Evolutionary conservation across 208 protist genomes (phyloP), one percentile per base, ranked within the genome.

Genomic region (Kentomonas sorsogonicus): DNA sequence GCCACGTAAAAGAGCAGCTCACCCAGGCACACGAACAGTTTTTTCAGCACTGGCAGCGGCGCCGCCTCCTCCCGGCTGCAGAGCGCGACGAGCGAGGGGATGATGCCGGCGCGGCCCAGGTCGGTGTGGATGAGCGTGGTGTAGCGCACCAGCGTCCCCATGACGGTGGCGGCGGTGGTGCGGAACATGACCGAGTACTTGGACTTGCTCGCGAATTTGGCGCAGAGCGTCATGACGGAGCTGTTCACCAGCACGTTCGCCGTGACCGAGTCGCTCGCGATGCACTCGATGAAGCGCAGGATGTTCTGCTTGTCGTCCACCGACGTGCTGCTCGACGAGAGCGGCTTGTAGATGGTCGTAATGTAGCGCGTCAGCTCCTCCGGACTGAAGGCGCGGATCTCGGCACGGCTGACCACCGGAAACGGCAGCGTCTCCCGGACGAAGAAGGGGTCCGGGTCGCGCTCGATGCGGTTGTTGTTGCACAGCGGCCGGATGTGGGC

Each of bases 1-100:
- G 77, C 77, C 27, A 97, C 74, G 61, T 95, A 97, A 52, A 95
- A 95, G 47, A 96, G 64, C 36, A 97, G 69, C 70, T 97, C 89
- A 16, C 90, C 86, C 7, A 92, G 53, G 61, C 88, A 95, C 15
- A 80, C 79, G 22, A 94, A 47, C 22, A 91, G 69, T 63, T 84
- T 83, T 7, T 86, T 79, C 50, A 77, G 69, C 63, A 95, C 88
- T n/a, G n/a, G n/a, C n/a, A n/a, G n/a, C 3, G 53, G 50, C 39
- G 65, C 47, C 36, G 86, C 86, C 1, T 73, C 54, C 54, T 94
- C 86, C 20, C 50, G 57, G 33, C 66, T 60, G 40, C 74, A 87
- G 10, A 86, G 66, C 27, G 63, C 56, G 18, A 91, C 51, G 9
- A 91, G 69, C 20, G 76, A 68, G 22, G 73, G 54, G 29, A 96